These are phyloP conservation scores for Lactarius tabidus DNA, from an alignment of 768 basidiomycete genomes.

Conservation along the genomic window DNA sequence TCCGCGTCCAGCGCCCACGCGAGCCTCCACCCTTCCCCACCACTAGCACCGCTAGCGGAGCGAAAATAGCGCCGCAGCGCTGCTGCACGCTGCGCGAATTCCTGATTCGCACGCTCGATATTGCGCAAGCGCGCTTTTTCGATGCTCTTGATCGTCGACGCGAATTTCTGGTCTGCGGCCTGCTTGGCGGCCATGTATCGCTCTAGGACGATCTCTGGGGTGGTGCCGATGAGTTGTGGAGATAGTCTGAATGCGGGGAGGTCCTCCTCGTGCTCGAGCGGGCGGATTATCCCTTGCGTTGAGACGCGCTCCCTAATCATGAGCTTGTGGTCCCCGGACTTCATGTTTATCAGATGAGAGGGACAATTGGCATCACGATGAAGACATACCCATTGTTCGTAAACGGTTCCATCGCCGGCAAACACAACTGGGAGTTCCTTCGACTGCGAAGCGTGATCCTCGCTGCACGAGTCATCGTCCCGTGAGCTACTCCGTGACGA, in stretches of 20 bases:
- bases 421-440: not conserved
- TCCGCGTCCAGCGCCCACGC: slow-evolving; percentile 79
- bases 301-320: slow-evolving; percentile 95
- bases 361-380: not conserved
- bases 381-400: not conserved
- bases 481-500: not conserved
- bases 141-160: slow-evolving; percentile 49
- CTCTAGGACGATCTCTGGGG: slow-evolving; percentile 69
- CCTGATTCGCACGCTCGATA: slow-evolving; percentile 58
- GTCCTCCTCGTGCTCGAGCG: slow-evolving; percentile 67
- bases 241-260: slow-evolving; percentile 64
- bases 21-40: slow-evolving; percentile 56
- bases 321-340: slow-evolving; percentile 39
- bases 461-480: not conserved
- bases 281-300: slow-evolving; percentile 34
- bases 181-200: slow-evolving; percentile 65
- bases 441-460: not conserved
- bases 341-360: slow-evolving; percentile 22
- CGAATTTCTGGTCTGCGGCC: slow-evolving; percentile 64
- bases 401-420: not conserved
- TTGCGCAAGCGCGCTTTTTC: slow-evolving; percentile 62
- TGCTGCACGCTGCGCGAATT: slow-evolving; percentile 51
- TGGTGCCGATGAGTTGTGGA: slow-evolving; percentile 57
- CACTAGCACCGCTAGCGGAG: slow-evolving; percentile 21
- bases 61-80: slow-evolving; percentile 36